Evolutionary conservation across 176 grass and related monocot species (phyloP).

Genomic region (Paspalum notatum): DNA sequence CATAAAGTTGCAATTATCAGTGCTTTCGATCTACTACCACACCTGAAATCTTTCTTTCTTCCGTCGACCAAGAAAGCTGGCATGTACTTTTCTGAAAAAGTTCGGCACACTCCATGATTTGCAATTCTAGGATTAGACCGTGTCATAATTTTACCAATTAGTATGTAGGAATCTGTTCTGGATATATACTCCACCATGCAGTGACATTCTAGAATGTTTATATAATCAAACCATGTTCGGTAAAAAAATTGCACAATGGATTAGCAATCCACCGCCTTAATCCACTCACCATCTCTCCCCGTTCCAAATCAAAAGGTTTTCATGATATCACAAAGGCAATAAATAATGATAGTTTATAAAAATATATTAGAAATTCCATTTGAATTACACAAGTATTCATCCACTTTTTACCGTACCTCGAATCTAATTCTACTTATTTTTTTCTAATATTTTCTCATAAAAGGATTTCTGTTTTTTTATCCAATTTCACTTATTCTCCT

Average conservation of each 20-base stretch:
- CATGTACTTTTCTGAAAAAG: constrained; percentile 35
- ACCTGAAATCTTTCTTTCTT: constrained; percentile 27
- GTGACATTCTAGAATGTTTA: not conserved
- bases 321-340: not conserved
- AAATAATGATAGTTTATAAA: not conserved
- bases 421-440: too few species aligned
- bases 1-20: not conserved
- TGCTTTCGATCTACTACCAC: constrained; percentile 22
- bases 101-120: constrained; percentile 34
- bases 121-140: not conserved
- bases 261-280: not conserved
- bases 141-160: not conserved
- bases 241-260: too few species aligned
- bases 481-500: not conserved
- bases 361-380: too few species aligned
- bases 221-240: not conserved
- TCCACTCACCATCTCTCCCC: not conserved
- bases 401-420: too few species aligned
- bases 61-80: not conserved
- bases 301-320: not conserved
- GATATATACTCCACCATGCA: not conserved
- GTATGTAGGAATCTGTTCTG: not conserved
- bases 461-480: too few species aligned
- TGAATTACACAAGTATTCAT: too few species aligned
- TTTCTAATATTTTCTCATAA: too few species aligned